Evolutionary conservation across 176 grass and related monocot genomes (phyloP), one percentile per base, ranked within the genome.

Genomic region (Paspalum notatum): DNA sequence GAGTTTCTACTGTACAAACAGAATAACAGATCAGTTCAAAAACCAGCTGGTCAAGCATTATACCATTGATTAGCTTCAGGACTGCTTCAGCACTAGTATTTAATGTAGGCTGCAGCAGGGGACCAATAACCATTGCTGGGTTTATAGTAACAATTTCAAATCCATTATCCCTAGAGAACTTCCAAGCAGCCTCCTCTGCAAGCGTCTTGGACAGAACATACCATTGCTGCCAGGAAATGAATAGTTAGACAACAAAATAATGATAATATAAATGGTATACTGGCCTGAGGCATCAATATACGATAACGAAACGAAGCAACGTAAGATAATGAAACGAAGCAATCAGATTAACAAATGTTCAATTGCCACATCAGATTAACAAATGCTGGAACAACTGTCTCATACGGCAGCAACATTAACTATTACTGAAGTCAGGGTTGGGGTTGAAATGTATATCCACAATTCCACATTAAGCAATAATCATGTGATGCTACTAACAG

Each of bases 181-280:
- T 85, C 87, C 87, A 93, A 67, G 85, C 87, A 87, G 91, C 81
- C 38, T 90, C 62, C 63, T 93, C 91, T 20, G 87, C 85, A 72
- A 90, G 82, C 4, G 91, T 90, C 85, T 93, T 93, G 7, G 91
- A 93, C 27, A 90, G 55, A 40, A 82, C 73, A 79, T 93, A 93
- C 87, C 91, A 93, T 80, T 74, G 54, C 91, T 93, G 74, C 68
- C 62, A 53, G 17, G 52, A 32, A 76, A 39, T 83, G 12, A 56
- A 64, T 4, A 70, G 15, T 71, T 71, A 64, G 39, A 68, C 18
- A 71, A 69, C 6, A n/a, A 37, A 26, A 45, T 42, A 42, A 32
- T 53, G 45, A 62, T 76, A 51, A 72, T 6, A 78, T 2, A 71
- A 77, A 69, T 48, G 22, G 22, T 26, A 70, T 47, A 2, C 44